Evolutionary conservation across 2,329 filamentous ascomycete species (phyloP), one percentile per base, ranked within the genome.

Genomic region (Lasiodiplodia hormozganensis): DNA sequence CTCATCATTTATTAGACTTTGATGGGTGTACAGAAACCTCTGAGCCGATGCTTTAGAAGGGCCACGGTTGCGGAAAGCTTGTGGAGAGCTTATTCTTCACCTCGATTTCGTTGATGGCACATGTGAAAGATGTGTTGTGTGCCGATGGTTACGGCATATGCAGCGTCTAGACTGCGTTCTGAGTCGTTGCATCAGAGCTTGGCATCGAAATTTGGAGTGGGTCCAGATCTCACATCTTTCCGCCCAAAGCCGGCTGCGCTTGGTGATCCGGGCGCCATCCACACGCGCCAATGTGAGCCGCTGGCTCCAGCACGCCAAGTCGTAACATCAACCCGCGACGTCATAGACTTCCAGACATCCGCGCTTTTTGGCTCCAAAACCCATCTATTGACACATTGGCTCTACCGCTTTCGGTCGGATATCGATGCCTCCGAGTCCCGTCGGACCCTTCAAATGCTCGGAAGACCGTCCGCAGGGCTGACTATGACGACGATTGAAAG

Each of bases 271-370:
- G 34, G 57, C 40, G 58, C 58, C 40, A 51, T 47, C 18, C 43
- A 23, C 36, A 11, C 18, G 28, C 16, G 16, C 28, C 23, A 28
- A n/a, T 11, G 34, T 38, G 6, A n/a, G 28, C 28, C 31, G 28
- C 28, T 4, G 14, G 25, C 12, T 14, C 34, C 18, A 38, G 12
- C 54, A 56, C 25, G 25, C 53, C 23, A 11, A 18, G 34, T 10
- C 47, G 3, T 11, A 51, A 7, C 57, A 43, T n/a, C 21, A 6
- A 21, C n/a, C 21, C 12, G 31, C 40, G 28, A 25, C 60, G 60
- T 64, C 60, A 64, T 64, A 64, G 60, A 64, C 28, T 52, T 28
- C 23, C 43, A 47, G 8, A 23, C 28, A 5, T 18, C 21, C 51
- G 10, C 23, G 36, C 6, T 28, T n/a, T 52, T 28, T 11, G 25